phyloP scores from a whole-genome alignment of 106 monocot species.

The Gastrodia elata region DNA sequence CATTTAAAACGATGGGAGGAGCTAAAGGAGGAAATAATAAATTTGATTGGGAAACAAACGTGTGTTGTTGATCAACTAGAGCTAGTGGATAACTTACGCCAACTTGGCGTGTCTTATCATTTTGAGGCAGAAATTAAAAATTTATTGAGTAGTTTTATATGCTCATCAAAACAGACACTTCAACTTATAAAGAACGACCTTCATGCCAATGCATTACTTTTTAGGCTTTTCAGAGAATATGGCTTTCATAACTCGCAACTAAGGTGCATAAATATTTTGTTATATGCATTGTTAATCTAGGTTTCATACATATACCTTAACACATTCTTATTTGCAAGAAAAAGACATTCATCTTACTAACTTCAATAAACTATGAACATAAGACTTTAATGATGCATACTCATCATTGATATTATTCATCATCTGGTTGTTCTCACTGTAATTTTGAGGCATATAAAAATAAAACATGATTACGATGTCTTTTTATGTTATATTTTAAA shows the following conservation, averaged over 20 bases:
- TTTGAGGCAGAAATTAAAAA: conserved; percentile 19
- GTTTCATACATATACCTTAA: too few relatives aligned
- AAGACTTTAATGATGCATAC: too few relatives aligned
- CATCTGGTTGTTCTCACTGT: too few relatives aligned
- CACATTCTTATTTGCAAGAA: too few relatives aligned
- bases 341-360: too few relatives aligned
- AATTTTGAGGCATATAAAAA: too few relatives aligned
- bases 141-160: not conserved
- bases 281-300: too few relatives aligned
- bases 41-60: not conserved
- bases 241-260: not conserved
- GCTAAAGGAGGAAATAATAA: conserved; percentile 13
- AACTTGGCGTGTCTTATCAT: conserved; percentile 28
- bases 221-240: conserved; percentile 16
- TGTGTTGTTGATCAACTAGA: not conserved
- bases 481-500: too few relatives aligned
- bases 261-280: not conserved
- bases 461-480: too few relatives aligned
- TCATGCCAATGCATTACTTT: conserved; percentile 10
- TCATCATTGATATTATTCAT: too few relatives aligned
- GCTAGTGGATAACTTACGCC: conserved; percentile 11
- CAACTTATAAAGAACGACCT: not conserved
- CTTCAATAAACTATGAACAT: too few relatives aligned
- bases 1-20: not conserved
- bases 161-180: not conserved